phyloP scores from a whole-genome alignment of 202 grass and related monocot species.

The Panicum virgatum region DNA sequence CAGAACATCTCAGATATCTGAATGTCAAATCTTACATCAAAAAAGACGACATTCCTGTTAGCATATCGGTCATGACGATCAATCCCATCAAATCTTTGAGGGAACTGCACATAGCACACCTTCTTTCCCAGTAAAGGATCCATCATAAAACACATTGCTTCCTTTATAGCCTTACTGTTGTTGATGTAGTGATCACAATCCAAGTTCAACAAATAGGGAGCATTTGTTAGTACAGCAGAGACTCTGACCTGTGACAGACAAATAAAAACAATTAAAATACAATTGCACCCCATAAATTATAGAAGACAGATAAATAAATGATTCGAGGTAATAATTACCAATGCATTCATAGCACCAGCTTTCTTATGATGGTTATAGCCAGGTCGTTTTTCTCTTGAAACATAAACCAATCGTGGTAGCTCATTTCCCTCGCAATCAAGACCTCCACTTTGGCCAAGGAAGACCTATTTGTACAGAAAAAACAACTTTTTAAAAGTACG shows the following conservation, averaged over 20 bases:
- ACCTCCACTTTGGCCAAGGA: slow-evolving; percentile 91
- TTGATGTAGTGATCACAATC: slow-evolving; percentile 99
- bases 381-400: slow-evolving; percentile 90
- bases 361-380: slow-evolving; percentile 97
- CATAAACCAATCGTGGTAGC: slow-evolving; percentile 83
- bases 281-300: slow-evolving; percentile 6
- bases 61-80: slow-evolving; percentile 98
- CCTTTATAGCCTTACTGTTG: slow-evolving; percentile 91
- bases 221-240: slow-evolving; percentile 90
- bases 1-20: not conserved
- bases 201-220: slow-evolving; percentile 86
- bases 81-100: slow-evolving; percentile 94
- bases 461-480: slow-evolving; percentile 57
- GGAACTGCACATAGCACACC: slow-evolving; percentile 90
- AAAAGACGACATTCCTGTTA: slow-evolving; percentile 93
- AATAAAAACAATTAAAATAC: slow-evolving; percentile 1
- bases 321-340: slow-evolving; percentile 54
- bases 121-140: slow-evolving; percentile 90
- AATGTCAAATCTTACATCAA: slow-evolving; percentile 71
- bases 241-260: slow-evolving; percentile 68
- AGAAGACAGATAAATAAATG: not conserved
- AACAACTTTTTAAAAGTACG: slow-evolving; percentile 16
- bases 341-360: slow-evolving; percentile 93
- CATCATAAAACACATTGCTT: slow-evolving; percentile 99
- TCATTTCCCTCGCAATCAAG: slow-evolving; percentile 89